These are phyloP conservation scores for Xanthoconium stramineum DNA, from an alignment of 768 basidiomycete genomes.

Conservation along the genomic window DNA sequence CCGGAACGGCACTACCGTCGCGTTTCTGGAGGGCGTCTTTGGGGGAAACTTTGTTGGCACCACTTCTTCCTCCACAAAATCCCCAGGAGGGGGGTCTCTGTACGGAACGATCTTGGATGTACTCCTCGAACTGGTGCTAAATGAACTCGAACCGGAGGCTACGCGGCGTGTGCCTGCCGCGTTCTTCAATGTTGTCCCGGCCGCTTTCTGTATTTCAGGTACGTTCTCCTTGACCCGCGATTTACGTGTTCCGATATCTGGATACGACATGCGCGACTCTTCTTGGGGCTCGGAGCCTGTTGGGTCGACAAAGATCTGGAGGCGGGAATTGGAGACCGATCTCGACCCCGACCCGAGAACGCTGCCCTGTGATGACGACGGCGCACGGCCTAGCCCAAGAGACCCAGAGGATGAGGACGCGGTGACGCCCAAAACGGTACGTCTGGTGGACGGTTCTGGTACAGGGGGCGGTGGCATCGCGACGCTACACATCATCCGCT, in stretches of 20 bases:
- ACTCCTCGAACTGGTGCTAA: constrained; percentile 18
- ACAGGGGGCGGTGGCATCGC: constrained; percentile 37
- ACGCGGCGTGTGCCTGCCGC: constrained; percentile 55
- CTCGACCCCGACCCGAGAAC: constrained; percentile 32
- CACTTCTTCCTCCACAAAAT: constrained; percentile 21
- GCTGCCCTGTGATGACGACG: constrained; percentile 25
- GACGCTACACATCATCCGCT: constrained; percentile 71
- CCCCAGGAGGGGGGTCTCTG: constrained; percentile 56
- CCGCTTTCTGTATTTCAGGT: constrained; percentile 64
- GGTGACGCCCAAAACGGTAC: constrained; percentile 45
- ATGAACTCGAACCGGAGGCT: constrained; percentile 34
- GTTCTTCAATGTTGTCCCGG: constrained; percentile 63
- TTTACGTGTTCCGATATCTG: constrained; percentile 75
- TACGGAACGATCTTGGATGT: constrained; percentile 63
- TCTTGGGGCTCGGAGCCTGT: constrained; percentile 47
- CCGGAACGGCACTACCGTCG: constrained; percentile 37
- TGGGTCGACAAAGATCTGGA: constrained; percentile 75
- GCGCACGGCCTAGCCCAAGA: constrained; percentile 10
- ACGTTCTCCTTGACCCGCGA: constrained; percentile 77
- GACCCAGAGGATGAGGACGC: constrained; percentile 34
- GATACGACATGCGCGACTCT: constrained; percentile 50
- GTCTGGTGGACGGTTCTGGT: constrained; percentile 37
- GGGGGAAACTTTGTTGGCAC: constrained; percentile 30
- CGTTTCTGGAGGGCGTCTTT: constrained; percentile 35
- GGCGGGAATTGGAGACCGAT: constrained; percentile 49